Evolutionary conservation across 139 green algal species (phyloP).

Genomic region (Tetraselmis striata): DNA sequence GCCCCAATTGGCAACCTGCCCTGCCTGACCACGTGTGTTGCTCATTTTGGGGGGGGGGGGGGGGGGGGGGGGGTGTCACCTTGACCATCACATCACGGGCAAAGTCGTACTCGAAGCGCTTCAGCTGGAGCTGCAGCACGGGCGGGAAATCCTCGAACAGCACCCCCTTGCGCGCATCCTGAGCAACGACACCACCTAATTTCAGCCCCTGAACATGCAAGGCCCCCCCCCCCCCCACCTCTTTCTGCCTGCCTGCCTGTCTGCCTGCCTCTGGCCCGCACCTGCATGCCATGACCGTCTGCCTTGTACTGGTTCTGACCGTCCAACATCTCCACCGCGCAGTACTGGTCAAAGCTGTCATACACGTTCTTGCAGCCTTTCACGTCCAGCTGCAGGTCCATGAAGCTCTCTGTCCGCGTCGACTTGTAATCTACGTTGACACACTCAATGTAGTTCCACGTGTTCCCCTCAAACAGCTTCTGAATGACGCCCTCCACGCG

Average conservation of each 20-base stretch:
- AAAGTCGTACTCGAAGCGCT: conserved; percentile 97
- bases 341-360: conserved; percentile 68
- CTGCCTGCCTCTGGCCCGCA: not conserved
- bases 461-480: conserved; percentile 90
- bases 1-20: too few relatives aligned
- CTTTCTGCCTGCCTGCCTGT: not conserved
- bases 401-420: conserved; percentile 62
- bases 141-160: conserved; percentile 87
- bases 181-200: conserved; percentile 8
- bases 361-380: conserved; percentile 83
- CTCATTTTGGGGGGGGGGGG: too few relatives aligned
- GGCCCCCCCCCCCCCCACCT: not conserved
- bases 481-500: conserved; percentile 84
- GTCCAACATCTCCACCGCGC: conserved; percentile 61
- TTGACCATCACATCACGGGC: conserved; percentile 77
- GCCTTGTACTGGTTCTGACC: conserved; percentile 94
- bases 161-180: conserved; percentile 88
- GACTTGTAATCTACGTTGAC: conserved; percentile 89
- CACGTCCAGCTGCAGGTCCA: conserved; percentile 81
- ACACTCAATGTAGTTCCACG: conserved; percentile 86
- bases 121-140: conserved; percentile 95
- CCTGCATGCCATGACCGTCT: conserved; percentile 83
- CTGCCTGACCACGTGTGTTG: too few relatives aligned
- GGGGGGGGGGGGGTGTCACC: conserved; percentile 24
- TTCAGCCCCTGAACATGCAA: not conserved